A percentile compares a stretch with the other conserved stretches of the same genome.
Evolutionary conservation across 768 basidiomycete species (phyloP).

Genomic region (Collybia nuda): DNA sequence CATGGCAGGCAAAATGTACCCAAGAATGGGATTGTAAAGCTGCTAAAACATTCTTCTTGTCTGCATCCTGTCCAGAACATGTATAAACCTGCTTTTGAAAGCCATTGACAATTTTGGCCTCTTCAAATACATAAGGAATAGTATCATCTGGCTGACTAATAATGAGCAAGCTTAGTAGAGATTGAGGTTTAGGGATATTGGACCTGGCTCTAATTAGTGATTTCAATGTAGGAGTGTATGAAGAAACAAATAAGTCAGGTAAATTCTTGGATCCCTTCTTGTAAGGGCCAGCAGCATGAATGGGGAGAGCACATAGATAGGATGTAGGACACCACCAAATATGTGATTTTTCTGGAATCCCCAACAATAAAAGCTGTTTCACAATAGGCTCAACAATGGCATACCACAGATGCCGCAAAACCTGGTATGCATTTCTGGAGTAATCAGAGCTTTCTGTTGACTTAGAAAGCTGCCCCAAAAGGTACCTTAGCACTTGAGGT

Average conservation of each 20-base stretch:
- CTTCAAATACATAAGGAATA: constrained; percentile 5
- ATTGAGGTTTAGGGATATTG: background rate
- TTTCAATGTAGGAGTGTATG: constrained; percentile 26
- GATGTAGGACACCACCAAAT: constrained; percentile 27
- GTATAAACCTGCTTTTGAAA: background rate
- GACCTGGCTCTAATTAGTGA: constrained; percentile 23
- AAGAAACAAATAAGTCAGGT: constrained; percentile 24
- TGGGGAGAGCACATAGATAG: constrained; percentile 19
- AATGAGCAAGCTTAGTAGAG: background rate
- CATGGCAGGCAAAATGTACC: constrained; percentile 27
- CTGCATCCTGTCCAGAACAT: constrained; percentile 14
- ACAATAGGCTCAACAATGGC: constrained; percentile 21
- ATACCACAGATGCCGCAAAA: constrained; percentile 23
- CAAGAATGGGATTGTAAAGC: constrained; percentile 14
- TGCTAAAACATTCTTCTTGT: constrained; percentile 6
- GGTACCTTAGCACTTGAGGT: too few relatives aligned
- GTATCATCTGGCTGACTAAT: constrained; percentile 1
- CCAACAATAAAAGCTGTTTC: constrained; percentile 10
- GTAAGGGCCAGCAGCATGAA: constrained; percentile 26
- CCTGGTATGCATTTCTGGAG: background rate
- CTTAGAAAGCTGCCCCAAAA: too few relatives aligned
- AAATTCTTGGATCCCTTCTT: constrained; percentile 10
- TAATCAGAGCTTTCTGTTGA: too few relatives aligned
- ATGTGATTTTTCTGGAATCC: background rate
- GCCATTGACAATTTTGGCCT: background rate